Conservation (phyloP, 2,329 filamentous ascomycete species). For the Stemphylium lycopersici region DNA sequence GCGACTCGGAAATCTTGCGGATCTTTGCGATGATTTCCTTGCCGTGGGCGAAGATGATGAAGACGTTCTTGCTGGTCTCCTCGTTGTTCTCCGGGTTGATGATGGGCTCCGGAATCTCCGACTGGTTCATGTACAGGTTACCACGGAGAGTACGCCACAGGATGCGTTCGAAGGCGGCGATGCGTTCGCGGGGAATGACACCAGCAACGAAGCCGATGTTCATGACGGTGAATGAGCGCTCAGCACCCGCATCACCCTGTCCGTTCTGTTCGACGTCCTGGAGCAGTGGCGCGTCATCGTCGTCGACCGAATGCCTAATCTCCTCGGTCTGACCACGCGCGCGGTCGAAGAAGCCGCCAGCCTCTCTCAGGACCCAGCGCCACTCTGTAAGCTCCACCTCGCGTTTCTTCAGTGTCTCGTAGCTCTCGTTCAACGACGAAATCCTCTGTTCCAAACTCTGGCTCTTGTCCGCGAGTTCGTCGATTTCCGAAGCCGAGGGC, state of each 20-base stretch:
- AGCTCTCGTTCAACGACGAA: constrained; percentile 92
- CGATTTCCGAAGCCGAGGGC: constrained; percentile 92
- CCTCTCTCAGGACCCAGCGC: constrained; percentile 96
- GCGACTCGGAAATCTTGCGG: constrained; percentile 96
- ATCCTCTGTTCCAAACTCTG: constrained; percentile 92
- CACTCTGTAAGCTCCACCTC: constrained; percentile 97
- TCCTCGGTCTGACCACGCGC: constrained; percentile 97
- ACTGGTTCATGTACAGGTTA: constrained; percentile 99
- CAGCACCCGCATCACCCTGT: constrained; percentile 68
- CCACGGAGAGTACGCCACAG: constrained; percentile 96
- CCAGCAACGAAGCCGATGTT: constrained; percentile 98
- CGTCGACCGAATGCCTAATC: constrained; percentile 83
- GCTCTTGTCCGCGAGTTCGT: constrained; percentile 90
- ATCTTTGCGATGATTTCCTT: constrained; percentile 99
- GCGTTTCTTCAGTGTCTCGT: constrained; percentile 96
- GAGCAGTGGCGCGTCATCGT: constrained; percentile 90
- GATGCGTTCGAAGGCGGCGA: constrained; percentile 95
- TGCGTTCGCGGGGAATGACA: constrained; percentile 90
- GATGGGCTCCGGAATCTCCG: constrained; percentile 92
- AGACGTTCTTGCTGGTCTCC: constrained; percentile 93
- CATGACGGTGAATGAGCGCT: constrained; percentile 93
- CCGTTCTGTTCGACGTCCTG: constrained; percentile 89
- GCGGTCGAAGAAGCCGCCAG: constrained; percentile 95
- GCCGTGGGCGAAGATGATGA: constrained; percentile 98
- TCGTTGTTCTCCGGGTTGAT: constrained; percentile 93